Evolutionary conservation across 495 filamentous ascomycete species (phyloP), one percentile per base, ranked within the genome.

Genomic region (Hyaloscypha hepaticicola): DNA sequence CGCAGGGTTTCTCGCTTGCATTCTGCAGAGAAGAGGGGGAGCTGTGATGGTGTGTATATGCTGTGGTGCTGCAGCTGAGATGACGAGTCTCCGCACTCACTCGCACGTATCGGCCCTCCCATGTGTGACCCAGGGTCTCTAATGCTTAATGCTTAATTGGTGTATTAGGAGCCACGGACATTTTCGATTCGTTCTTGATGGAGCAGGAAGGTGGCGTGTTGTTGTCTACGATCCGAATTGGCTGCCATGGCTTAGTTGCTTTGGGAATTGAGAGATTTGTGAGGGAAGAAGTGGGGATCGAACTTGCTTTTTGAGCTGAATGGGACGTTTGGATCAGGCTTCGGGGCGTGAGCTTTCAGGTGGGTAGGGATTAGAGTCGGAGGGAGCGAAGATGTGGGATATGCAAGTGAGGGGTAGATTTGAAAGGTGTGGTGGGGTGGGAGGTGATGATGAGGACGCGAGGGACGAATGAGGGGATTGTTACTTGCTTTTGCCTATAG

Each of bases 1-100:
- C 38, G 38, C 38, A 45, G 38, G 38, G 38, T 45, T 45, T 45
- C 38, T 45, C 38, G 38, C 38, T 45, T 45, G 38, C n/a, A n/a
- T n/a, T n/a, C n/a, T n/a, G n/a, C n/a, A n/a, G n/a, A n/a, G n/a
- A 33, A 12, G 31, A 33, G 31, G 31, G 31, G 31, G 7, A 33
- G 31, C 31, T 0, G 31, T 6, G 19, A 16, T 9, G 16, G 12
- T 11, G 38, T 45, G 38, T 16, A 34, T 45, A 45, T 45, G 38
- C 38, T 5, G 5, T 16, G 1, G 19, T 11, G 38, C 38, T 16
- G 38, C 38, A 5, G n/a, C 31, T 45, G 16, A 19, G 4, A 45
- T 45, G 38, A 45, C 38, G 38, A 14, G 38, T 1, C 19, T 16
- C 38, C 12, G 38, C 6, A 16, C 16, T 45, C 5, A 16, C 38